phyloP scores from a whole-genome alignment of 2,329 filamentous ascomycete species.

The Hypoxylon rubiginosum region DNA sequence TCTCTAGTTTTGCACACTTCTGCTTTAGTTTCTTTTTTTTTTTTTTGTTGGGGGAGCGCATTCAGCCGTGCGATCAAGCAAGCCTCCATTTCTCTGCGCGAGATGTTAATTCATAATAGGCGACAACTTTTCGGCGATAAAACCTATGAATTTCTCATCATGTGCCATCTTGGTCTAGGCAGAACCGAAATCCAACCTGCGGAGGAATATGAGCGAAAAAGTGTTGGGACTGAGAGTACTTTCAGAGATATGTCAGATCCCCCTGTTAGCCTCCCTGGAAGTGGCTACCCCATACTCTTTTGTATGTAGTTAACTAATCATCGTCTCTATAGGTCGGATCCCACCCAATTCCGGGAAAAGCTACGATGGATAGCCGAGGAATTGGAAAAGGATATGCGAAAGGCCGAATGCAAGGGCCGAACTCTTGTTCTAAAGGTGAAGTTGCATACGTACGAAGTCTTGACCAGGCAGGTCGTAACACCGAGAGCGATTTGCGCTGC shows the following conservation, averaged over 20 bases:
- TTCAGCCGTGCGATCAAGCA: neutral
- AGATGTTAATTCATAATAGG: constrained; percentile 21
- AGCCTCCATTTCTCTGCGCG: neutral
- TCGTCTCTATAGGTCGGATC: constrained; percentile 41
- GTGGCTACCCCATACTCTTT: no score
- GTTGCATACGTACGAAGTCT: constrained; percentile 91
- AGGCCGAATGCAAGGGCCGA: constrained; percentile 87
- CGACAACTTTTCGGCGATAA: constrained; percentile 90
- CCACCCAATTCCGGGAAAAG: constrained; percentile 78
- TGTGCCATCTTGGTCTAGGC: constrained; percentile 87
- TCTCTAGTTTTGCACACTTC: neutral
- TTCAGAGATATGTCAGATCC: constrained; percentile 82
- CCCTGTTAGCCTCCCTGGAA: no score
- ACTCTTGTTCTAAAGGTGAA: constrained; percentile 95
- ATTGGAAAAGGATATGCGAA: constrained; percentile 85
- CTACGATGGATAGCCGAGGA: constrained; percentile 86
- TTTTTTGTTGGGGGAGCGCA: no score
- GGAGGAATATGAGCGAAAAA: constrained; percentile 92
- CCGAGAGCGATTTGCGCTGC: constrained; percentile 79
- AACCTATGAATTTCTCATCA: constrained; percentile 86
- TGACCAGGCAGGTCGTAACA: constrained; percentile 83
- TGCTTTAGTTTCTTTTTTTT: no score
- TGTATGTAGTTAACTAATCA: no score
- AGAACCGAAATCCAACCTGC: constrained; percentile 87
- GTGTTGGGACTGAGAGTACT: constrained; percentile 92